Percentiles rank a stretch among this genome's conserved stretches.
These are phyloP conservation scores for Lodderomyces beijingensis DNA, from an alignment of 1,139 yeast species.

Conservation along the genomic window DNA sequence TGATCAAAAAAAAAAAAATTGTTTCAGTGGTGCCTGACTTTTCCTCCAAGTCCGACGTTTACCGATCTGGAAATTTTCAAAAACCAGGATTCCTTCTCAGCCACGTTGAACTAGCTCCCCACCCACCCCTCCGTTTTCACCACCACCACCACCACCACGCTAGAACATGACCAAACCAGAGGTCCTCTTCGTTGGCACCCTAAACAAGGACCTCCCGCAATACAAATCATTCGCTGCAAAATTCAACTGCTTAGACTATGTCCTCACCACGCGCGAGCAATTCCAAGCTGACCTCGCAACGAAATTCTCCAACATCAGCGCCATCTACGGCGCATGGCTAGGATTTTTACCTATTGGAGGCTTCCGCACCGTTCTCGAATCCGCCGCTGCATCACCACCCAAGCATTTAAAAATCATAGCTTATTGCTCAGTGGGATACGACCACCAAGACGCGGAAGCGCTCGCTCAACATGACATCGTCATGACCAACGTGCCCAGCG, in stretches of 20 bases:
- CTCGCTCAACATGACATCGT: constrained; percentile 40
- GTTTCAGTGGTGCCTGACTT: too few species aligned
- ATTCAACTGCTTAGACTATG: constrained; percentile 43
- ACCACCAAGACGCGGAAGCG: constrained; percentile 48
- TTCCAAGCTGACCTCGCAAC: constrained; percentile 32
- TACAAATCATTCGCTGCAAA: constrained; percentile 31
- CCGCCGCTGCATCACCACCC: constrained; percentile 46
- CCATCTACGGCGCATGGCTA: constrained; percentile 63
- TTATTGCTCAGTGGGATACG: constrained; percentile 71
- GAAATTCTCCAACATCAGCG: constrained; percentile 40
- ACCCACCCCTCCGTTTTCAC: too few species aligned
- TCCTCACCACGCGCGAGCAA: constrained; percentile 37
- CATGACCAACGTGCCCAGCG: constrained; percentile 64
- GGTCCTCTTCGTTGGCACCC: constrained; percentile 46
- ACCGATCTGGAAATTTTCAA: too few species aligned
- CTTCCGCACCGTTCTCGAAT: constrained; percentile 46
- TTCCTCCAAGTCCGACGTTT: too few species aligned
- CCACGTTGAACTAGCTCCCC: too few species aligned
- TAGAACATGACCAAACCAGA: constrained; percentile 22
- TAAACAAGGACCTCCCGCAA: constrained; percentile 34
- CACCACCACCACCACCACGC: too few species aligned
- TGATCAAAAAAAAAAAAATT: too few species aligned
- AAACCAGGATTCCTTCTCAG: too few species aligned
- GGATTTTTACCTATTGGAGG: constrained; percentile 52
- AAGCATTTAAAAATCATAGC: constrained; percentile 59